Evolutionary conservation across 768 basidiomycete genomes (phyloP), one percentile per base, ranked within the genome.

Genomic region (Psilocybe tampanensis): DNA sequence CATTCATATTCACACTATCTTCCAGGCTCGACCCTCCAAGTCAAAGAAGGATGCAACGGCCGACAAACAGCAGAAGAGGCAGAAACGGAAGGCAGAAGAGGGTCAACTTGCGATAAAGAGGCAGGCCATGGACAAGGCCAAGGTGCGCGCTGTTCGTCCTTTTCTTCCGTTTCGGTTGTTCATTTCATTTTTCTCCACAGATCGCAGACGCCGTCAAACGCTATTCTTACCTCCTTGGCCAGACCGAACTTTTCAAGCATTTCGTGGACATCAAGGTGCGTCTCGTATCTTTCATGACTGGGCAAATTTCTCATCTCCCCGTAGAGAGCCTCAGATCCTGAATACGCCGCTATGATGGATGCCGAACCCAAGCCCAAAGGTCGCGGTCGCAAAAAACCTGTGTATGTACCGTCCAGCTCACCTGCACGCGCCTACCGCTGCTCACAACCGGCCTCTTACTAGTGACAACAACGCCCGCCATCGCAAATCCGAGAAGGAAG

Each of bases 191-290:
- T 34, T 44, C 52, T 1, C 32, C 23, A 15, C 62, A 98, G 94
- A 82, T 95, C 39, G 76, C 92, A 18, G 95, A 98, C 67, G 93
- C 95, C 9, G 92, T 98, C 59, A 98, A 98, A 71, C 89, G 95
- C 17, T 98, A 98, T 69, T 92, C 92, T 2, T 98, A 98, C 72
- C 84, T 98, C n/a, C 82, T 99, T 1, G 97, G 97, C 8, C 95
- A 99, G 71, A 98, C 96, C 0, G 97, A 98, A 62, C 80, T 98
- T 18, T 99, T 99, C 80, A 94, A 94, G 64, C 96, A 98, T 72
- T 98, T 98, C 68, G 92, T 98, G 7, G 94, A 98, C 70, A 89
- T 98, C 73, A 97, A 97, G 83, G 94, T 91, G 19, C 23, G 78
- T 24, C 13, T 33, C 12, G 29, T 23, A 15, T 23, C n/a, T 43